Conservation (phyloP, 1,284 basidiomycete genomes). For the Omphalotus olearius region DNA sequence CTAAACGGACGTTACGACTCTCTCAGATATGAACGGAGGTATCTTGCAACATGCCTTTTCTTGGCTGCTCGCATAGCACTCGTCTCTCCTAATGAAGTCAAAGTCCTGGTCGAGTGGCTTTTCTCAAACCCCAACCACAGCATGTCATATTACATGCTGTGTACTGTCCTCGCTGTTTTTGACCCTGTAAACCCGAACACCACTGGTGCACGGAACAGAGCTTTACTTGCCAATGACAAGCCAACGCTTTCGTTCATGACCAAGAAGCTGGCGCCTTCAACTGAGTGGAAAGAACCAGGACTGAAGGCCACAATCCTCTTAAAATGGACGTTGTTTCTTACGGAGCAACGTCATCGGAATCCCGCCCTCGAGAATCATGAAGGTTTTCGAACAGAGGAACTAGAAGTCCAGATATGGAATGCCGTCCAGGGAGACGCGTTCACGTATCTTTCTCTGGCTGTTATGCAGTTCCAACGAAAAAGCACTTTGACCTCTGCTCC, state of each 20-base stretch:
- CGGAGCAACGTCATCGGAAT: slow-evolving; percentile 69
- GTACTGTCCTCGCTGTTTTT: slow-evolving; percentile 63
- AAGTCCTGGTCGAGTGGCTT: slow-evolving; percentile 64
- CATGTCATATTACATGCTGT: slow-evolving; percentile 70
- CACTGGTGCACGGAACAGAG: slow-evolving; percentile 37
- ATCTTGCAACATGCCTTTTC: slow-evolving; percentile 59
- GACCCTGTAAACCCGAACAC: slow-evolving; percentile 61
- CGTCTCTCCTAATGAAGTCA: slow-evolving; percentile 54
- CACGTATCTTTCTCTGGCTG: slow-evolving; percentile 59
- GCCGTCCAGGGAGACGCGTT: slow-evolving; percentile 84
- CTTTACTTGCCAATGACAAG: slow-evolving; percentile 40
- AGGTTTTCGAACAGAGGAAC: slow-evolving; percentile 72
- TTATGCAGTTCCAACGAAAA: slow-evolving; percentile 50
- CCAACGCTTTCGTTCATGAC: slow-evolving; percentile 51
- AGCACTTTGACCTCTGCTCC: slow-evolving; percentile 36
- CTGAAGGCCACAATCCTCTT: slow-evolving; percentile 76
- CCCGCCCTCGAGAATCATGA: slow-evolving; percentile 57
- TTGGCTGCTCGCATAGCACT: slow-evolving; percentile 62
- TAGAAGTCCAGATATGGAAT: slow-evolving; percentile 79
- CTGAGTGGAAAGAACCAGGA: slow-evolving; percentile 69
- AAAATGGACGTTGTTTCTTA: slow-evolving; percentile 85
- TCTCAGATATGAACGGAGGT: slow-evolving; percentile 66
- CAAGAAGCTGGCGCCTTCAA: slow-evolving; percentile 45
- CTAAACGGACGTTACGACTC: slow-evolving; percentile 65
- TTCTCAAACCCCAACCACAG: slow-evolving; percentile 56